These are phyloP conservation scores for Penicillium silybi DNA, from an alignment of 495 filamentous ascomycete genomes.

Conservation along the genomic window DNA sequence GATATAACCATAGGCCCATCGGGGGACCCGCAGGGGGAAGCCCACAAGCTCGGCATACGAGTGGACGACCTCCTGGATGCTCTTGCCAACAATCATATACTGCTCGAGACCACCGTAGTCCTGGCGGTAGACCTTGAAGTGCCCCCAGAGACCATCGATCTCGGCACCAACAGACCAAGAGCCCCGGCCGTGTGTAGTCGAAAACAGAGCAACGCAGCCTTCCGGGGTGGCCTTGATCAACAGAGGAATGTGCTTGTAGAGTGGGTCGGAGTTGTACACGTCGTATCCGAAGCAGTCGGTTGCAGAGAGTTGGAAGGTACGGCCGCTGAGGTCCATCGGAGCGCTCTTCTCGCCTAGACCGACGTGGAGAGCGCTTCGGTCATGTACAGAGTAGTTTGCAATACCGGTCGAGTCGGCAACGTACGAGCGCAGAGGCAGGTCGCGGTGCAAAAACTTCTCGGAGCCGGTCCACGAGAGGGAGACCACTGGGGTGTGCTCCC, in stretches of 20 bases:
- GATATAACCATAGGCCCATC: constrained; percentile 67
- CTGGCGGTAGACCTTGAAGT: constrained; percentile 67
- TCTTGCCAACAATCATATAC: constrained; percentile 63
- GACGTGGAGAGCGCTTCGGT: constrained; percentile 55
- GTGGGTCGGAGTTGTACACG: constrained; percentile 62
- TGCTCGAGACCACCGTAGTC: constrained; percentile 67
- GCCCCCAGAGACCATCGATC: constrained; percentile 67
- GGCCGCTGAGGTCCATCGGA: constrained; percentile 66
- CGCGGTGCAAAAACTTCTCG: constrained; percentile 49
- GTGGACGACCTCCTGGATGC: constrained; percentile 57
- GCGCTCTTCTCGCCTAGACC: constrained; percentile 67
- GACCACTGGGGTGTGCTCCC: constrained; percentile 53
- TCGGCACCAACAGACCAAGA: constrained; percentile 66
- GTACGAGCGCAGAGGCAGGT: constrained; percentile 61
- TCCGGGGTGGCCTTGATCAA: constrained; percentile 58
- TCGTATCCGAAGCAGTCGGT: constrained; percentile 71
- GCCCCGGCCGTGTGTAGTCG: constrained; percentile 57
- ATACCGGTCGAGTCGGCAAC: constrained; percentile 54
- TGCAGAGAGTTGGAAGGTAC: constrained; percentile 60
- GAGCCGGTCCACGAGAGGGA: constrained; percentile 49
- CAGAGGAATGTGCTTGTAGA: constrained; percentile 71
- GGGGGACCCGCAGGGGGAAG: constrained; percentile 59
- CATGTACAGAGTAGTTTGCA: constrained; percentile 57
- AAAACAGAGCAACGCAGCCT: constrained; percentile 63
- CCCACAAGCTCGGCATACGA: constrained; percentile 64